Conservation (phyloP, 768 basidiomycete genomes). For the Crepidotus variabilis region DNA sequence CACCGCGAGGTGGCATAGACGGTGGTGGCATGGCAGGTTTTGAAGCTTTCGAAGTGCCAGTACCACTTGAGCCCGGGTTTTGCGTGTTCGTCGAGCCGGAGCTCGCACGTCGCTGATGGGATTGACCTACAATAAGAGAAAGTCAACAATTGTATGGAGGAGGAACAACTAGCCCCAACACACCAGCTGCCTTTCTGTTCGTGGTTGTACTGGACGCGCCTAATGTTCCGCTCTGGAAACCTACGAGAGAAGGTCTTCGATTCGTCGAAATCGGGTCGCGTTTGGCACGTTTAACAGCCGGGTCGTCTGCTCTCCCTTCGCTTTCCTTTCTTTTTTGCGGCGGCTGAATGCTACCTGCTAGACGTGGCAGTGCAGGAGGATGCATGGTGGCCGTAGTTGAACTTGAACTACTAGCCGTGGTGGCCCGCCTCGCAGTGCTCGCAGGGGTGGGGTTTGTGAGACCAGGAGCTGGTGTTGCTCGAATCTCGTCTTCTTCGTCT, state of each 20-base stretch:
- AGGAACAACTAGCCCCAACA: too few relatives aligned
- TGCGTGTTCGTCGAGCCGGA: not conserved
- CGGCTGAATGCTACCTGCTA: not conserved
- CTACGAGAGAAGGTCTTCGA: not conserved
- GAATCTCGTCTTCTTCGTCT: conserved; percentile 8
- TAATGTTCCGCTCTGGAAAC: not conserved
- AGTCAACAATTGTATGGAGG: not conserved
- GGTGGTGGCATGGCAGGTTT: not conserved
- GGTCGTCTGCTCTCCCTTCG: conserved; percentile 3
- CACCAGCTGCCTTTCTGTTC: too few relatives aligned
- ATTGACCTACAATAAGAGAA: not conserved
- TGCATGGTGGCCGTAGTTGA: not conserved
- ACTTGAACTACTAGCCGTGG: not conserved
- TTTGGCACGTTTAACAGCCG: conserved; percentile 7
- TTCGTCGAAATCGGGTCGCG: not conserved
- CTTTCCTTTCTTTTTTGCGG: conserved; percentile 6
- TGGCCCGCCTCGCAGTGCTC: not conserved
- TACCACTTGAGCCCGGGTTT: not conserved
- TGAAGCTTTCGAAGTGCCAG: not conserved
- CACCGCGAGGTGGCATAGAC: not conserved
- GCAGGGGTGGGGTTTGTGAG: not conserved
- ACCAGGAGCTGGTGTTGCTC: conserved; percentile 2
- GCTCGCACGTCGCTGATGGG: not conserved
- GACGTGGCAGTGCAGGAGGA: not conserved
- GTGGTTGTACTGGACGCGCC: not conserved